Percentiles rank a stretch among this genome's conserved stretches.
Conservation (phyloP, 257 asterid species). For the Rubia yunnanensis region DNA sequence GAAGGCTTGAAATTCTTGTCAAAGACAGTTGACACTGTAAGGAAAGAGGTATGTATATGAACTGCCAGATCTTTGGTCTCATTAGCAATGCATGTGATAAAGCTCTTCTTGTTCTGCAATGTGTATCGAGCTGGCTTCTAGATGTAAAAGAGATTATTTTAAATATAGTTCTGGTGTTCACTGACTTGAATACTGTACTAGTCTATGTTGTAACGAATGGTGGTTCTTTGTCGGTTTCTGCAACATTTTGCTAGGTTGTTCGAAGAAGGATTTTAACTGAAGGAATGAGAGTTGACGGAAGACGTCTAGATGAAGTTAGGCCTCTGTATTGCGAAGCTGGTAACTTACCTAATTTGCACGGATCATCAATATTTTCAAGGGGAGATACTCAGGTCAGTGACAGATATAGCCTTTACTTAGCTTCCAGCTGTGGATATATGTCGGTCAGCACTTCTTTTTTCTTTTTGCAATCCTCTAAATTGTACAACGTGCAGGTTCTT, state of each 20-base stretch:
- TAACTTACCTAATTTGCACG: constrained; percentile 66
- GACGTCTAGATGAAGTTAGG: constrained; percentile 84
- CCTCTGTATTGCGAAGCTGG: constrained; percentile 91
- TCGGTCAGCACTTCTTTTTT: constrained; percentile 3
- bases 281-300: constrained; percentile 92
- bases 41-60: constrained; percentile 61
- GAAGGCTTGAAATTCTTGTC: constrained; percentile 72
- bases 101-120: background rate
- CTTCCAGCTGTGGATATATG: background rate
- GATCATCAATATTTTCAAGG: constrained; percentile 80
- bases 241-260: constrained; percentile 56
- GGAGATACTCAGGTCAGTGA: constrained; percentile 91
- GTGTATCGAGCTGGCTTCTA: background rate
- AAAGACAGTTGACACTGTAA: constrained; percentile 77
- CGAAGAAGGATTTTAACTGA: constrained; percentile 75
- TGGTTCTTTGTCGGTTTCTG: background rate
- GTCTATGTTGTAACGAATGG: background rate
- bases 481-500: constrained; percentile 56
- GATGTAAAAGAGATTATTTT: background rate
- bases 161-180: background rate
- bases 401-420: constrained; percentile 8
- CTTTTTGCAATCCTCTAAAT: background rate
- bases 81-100: background rate
- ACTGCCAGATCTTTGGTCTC: background rate
- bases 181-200: background rate